Percentiles rank a stretch among this genome's conserved stretches.
These are phyloP conservation scores for Pseudoneurospora amorphoporcata DNA, from an alignment of 495 filamentous ascomycete species.

Conservation along the genomic window DNA sequence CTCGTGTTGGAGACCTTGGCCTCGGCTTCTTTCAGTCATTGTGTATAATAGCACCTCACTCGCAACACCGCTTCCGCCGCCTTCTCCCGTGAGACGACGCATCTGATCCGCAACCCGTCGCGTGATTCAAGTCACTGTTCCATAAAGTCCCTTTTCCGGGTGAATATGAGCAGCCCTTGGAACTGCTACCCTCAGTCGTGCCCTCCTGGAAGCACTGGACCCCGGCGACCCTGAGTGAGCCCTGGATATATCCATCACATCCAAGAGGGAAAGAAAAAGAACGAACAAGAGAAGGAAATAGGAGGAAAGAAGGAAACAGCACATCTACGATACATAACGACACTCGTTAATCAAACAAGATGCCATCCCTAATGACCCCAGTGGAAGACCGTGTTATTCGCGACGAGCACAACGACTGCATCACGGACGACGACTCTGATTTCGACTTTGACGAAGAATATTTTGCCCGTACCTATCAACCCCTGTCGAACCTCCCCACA, in stretches of 20 bases:
- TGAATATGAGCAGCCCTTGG: conserved; percentile 27
- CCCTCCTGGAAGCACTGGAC: conserved; percentile 21
- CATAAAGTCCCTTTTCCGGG: neutral
- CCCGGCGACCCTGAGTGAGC: conserved; percentile 20
- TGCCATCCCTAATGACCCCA: neutral
- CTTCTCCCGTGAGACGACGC: conserved; percentile 2
- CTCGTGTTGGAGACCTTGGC: conserved; percentile 18
- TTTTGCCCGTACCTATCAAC: conserved; percentile 46
- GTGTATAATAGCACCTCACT: neutral
- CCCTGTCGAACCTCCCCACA: conserved; percentile 50
- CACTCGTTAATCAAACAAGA: neutral
- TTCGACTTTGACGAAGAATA: conserved; percentile 43
- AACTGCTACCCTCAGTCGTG: conserved; percentile 20
- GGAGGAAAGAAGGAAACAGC: neutral
- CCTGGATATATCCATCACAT: neutral
- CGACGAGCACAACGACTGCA: conserved; percentile 16
- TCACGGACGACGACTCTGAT: conserved; percentile 28
- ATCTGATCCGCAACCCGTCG: conserved; percentile 4
- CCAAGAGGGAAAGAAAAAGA: neutral
- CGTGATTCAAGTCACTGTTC: conserved; percentile 3
- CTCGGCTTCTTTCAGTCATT: neutral
- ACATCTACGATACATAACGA: neutral
- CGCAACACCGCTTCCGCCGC: neutral
- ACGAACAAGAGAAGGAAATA: neutral
- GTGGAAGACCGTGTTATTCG: neutral